Conservation (phyloP, 2,329 filamentous ascomycete species). For the Pseudocercospora eumusae region DNA sequence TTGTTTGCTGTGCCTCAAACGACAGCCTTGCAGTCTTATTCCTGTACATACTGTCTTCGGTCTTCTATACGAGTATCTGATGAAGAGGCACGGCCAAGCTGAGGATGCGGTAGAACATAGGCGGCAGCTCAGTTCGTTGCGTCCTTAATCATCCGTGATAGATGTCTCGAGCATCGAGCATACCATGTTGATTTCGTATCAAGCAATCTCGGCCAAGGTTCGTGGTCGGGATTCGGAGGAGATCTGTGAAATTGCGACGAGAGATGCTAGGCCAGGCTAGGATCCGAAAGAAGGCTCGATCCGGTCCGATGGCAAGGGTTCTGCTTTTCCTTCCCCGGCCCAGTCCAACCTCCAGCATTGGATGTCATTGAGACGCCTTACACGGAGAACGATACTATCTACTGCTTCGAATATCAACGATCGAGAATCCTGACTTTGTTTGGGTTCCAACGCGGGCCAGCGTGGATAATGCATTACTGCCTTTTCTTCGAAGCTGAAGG, state of each 20-base stretch:
- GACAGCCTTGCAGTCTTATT: neutral
- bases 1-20: neutral
- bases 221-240: neutral
- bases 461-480: no score
- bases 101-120: neutral
- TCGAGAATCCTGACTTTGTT: no score
- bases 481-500: no score
- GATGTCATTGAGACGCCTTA: no score
- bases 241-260: neutral
- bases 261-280: no score
- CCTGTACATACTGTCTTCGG: neutral
- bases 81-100: neutral
- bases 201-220: neutral
- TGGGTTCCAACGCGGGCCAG: no score
- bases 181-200: neutral
- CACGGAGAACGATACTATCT: no score
- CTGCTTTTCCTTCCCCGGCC: no score
- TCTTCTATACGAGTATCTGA: neutral
- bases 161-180: neutral
- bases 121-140: neutral
- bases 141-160: neutral
- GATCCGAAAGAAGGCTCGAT: neutral
- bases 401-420: no score
- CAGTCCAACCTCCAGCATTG: no score
- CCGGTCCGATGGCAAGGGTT: no score